Base-by-base conservation (phyloP, 768 basidiomycete genomes). In the Hirschioporus abietinus region DNA sequence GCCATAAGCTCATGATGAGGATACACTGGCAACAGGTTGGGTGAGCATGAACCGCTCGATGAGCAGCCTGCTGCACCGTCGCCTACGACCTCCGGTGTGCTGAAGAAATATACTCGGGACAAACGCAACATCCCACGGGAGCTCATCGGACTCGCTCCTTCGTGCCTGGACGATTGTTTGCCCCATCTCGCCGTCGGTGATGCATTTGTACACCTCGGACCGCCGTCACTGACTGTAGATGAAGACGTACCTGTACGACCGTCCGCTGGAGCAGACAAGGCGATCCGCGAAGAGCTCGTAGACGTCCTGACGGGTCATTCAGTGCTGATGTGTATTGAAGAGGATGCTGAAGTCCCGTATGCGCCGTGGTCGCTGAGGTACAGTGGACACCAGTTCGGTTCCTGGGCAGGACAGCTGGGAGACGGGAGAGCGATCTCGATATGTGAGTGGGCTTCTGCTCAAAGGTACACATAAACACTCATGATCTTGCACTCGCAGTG, bases 361-460 rank as follows among this genome's bases (percentile, higher is more conserved):
- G 86, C 87, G 3, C 90, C 96, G 0, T 98, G 94, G 93, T 89
- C 92, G 5, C 82, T 95, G 34, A 83, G 95, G 18, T 99, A 98
- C 74, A 93, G 91, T 69, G 96, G 95, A 0, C 92, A 94, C 73
- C 93, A 95, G 71, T 95, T 95, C 72, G 93, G 94, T 0, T 78
- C 73, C 1, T 98, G 91, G 88, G 96, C 97, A 0, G 95, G 95
- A 26, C 97, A 98, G 74, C 82, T 99, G 4, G 97, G 97, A 15
- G 96, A 99, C 72, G 97, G 97, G 0, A 84, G 97, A 20, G 96
- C 97, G 0, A 92, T 94, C n/a, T 92, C 92, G 9, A 86, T 99
- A 63, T 77, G 87, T 87, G 70, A 69, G 84, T 77, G 62, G 6
- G 63, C 59, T 66, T 26, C 8, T 26, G 67, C 58, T 58, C 18